phyloP scores from a whole-genome alignment of 495 filamentous ascomycete species.

The Neurospora tetraspora region DNA sequence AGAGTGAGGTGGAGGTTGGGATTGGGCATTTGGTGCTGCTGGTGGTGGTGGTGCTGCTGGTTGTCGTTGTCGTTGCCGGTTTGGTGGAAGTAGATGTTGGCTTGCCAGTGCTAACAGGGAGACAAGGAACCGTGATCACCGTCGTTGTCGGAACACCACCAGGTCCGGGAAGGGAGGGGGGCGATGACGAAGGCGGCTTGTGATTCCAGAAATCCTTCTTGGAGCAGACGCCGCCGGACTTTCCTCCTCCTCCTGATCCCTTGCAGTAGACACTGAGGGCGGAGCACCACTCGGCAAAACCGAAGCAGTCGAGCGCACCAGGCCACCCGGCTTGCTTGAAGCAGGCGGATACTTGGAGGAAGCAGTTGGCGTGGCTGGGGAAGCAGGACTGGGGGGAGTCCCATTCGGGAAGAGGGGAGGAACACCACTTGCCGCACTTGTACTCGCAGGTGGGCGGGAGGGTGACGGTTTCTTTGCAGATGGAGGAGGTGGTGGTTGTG shows the following conservation, averaged over 20 bases:
- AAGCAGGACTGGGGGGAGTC: constrained; percentile 27
- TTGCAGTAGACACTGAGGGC: constrained; percentile 30
- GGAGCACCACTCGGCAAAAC: constrained; percentile 34
- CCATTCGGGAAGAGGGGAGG: constrained; percentile 35
- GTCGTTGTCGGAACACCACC: constrained; percentile 12
- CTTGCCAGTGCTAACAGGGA: constrained; percentile 22
- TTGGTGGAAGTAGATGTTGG: constrained; percentile 11
- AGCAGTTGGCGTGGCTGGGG: constrained; percentile 26
- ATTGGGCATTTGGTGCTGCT: constrained; percentile 25
- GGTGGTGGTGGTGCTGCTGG: constrained; percentile 3
- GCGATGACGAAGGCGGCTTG: constrained; percentile 23
- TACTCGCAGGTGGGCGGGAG: constrained; percentile 38
- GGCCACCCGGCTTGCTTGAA: constrained; percentile 39
- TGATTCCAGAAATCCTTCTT: constrained; percentile 22
- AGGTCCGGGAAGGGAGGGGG: neutral
- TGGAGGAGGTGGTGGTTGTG: constrained; percentile 26
- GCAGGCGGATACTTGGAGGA: constrained; percentile 35
- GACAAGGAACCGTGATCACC: constrained; percentile 21
- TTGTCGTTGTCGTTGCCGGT: constrained; percentile 3
- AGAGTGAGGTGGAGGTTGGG: constrained; percentile 36
- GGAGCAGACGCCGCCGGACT: neutral
- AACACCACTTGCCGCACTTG: constrained; percentile 42
- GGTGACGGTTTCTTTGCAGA: constrained; percentile 30
- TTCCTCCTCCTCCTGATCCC: constrained; percentile 12
- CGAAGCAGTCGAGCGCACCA: constrained; percentile 33